Evolutionary conservation across 78 protist species (phyloP), one percentile per base, ranked within the genome.

Genomic region (Dictyostelium citrinum): DNA sequence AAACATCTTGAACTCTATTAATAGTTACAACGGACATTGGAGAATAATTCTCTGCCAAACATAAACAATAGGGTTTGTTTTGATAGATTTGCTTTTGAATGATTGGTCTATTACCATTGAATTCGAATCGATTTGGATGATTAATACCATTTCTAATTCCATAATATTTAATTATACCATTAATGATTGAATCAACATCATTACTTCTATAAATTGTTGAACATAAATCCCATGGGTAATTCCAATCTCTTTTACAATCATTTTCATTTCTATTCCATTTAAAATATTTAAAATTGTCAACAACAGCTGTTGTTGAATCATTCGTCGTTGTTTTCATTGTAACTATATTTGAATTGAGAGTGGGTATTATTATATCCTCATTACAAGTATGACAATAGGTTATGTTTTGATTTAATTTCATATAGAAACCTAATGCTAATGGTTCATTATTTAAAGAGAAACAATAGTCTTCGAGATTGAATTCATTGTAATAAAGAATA

Each of bases 1-100:
- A 81, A 11, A 90, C 77, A 43, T 90, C 95, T 81, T 90, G 95
- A 39, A 90, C 95, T 43, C 95, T 20, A 70, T 90, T 90, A 12
- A 90, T 70, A 61, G 95, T 90, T 5, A 90, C 76, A n/a, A 90
- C 82, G 1, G 95, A 90, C 90, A 90, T 82, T 20, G 77, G 90
- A 2, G 29, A 11, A 64, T 29, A 27, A 9, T 22, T 24, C 16
- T 24, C 31, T 11, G 51, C n/a, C 0, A 24, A 31, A n/a, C 84
- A 29, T 4, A 79, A 4, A 67, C 91, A 90, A 6, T 43, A 45
- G 5, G 83, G 86, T 43, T 43, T 24, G 46, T 27, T 37, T 37
- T 33, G 33, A 5, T 67, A 77, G 35, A 27, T 27, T 49, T 77
- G 70, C 24, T 90, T 90, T 71, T 81, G 90, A 27, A 83, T 81